Base-by-base conservation (phyloP, 2,329 filamentous ascomycete genomes). In the Diaporthe ampelina region DNA sequence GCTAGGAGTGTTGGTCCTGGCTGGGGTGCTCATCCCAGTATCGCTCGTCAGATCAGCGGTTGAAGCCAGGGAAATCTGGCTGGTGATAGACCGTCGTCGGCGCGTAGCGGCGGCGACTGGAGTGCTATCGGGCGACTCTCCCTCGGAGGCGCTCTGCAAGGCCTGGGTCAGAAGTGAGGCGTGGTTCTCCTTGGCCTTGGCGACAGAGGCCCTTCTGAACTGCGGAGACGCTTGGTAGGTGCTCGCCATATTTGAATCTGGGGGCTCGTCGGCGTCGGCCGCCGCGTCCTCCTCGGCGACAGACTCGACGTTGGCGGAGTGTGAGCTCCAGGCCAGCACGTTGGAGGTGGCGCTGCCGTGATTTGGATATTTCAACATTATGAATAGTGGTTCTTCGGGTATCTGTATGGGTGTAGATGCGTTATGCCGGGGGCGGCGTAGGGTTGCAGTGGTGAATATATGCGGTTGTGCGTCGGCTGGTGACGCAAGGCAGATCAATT, bases 31-130 rank as follows among this genome's bases (percentile, higher is more conserved):
- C 74, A 97, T 86, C 74, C 94, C 95, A 74, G 94, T 97, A 80
- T 98, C 97, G 83, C 95, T 98, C n/a, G 95, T 98, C 73, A 98
- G 88, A 77, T 98, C 96, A 50, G 94, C 94, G 4, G 95, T 97
- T 1, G 95, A 98, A 59, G 94, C 89, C 75, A 93, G 85, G 84
- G 95, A 98, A 78, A 91, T 86, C 80, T 93, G 96, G 86, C 94
- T 97, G 81, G 92, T 93, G 79, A 93, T 92, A 75, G 94, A 96
- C 75, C 91, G 87, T 78, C 88, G 85, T 74, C 89, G 85, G 45
- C 83, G 81, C 29, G 80, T 81, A 70, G 79, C 77, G 54, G 84
- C 77, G 54, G 84, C 78, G 57, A 82, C 80, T 17, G 84, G 82
- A 45, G 82, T 82, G 58, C 80, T 78, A 59, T 83, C 84, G 77